Conservation (phyloP, 768 basidiomycete genomes). For the Gymnopilus dilepis region DNA sequence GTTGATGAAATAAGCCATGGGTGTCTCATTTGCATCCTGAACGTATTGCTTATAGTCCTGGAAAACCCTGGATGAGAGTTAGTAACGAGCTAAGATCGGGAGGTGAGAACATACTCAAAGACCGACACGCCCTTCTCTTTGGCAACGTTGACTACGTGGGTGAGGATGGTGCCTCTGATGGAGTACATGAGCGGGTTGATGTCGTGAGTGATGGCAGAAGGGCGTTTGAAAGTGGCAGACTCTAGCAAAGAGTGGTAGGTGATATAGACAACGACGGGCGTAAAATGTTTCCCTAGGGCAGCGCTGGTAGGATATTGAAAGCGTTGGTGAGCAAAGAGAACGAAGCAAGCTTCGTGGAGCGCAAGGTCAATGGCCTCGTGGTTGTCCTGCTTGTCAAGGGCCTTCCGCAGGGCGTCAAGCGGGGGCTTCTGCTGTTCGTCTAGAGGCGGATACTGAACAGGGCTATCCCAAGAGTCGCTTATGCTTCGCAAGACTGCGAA, state of each 20-base stretch:
- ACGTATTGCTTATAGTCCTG: background rate
- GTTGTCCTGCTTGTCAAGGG: background rate
- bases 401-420: background rate
- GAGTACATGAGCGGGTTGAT: conserved; percentile 12
- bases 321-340: conserved; percentile 14
- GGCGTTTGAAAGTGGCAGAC: background rate
- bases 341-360: conserved; percentile 14
- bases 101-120: conserved; percentile 9
- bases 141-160: background rate
- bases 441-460: conserved; percentile 6
- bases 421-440: background rate
- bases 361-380: background rate
- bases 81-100: background rate
- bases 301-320: background rate
- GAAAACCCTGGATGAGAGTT: background rate
- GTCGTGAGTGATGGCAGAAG: conserved; percentile 9
- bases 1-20: conserved; percentile 19
- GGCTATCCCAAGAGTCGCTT: background rate
- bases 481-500: conserved; percentile 8
- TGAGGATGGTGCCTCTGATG: conserved; percentile 4
- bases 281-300: conserved; percentile 6
- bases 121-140: background rate
- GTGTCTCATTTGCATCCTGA: conserved; percentile 11
- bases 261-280: conserved; percentile 12
- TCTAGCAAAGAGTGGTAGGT: conserved; percentile 3